Conservation (phyloP, 768 basidiomycete genomes). For the Hemileccinum impolitum region DNA sequence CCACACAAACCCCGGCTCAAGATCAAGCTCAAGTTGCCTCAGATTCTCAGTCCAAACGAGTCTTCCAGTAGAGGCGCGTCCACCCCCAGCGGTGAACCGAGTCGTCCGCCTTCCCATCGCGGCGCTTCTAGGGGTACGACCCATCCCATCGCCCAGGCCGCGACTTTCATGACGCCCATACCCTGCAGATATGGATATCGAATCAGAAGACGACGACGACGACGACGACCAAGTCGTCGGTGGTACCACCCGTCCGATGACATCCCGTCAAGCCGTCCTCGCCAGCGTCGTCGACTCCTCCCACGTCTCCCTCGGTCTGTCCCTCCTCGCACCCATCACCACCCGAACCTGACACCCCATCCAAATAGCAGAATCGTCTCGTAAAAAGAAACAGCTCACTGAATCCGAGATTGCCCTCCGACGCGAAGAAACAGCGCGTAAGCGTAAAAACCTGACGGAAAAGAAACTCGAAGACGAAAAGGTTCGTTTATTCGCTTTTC, state of each 20-base stretch:
- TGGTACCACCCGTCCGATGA: slow-evolving; percentile 40
- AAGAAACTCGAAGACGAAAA: slow-evolving; percentile 85
- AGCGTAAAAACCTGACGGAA: slow-evolving; percentile 75
- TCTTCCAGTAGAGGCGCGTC: slow-evolving; percentile 28
- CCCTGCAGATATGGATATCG: slow-evolving; percentile 35
- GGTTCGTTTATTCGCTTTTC: too few species aligned
- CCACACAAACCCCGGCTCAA: slow-evolving; percentile 47
- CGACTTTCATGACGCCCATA: too few species aligned
- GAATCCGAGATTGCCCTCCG: slow-evolving; percentile 71
- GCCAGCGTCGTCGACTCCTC: slow-evolving; percentile 65
- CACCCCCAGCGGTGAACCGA: slow-evolving; percentile 21
- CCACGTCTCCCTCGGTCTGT: slow-evolving; percentile 60
- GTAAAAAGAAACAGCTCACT: slow-evolving; percentile 64
- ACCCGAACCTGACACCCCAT: not conserved
- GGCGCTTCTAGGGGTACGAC: too few species aligned
- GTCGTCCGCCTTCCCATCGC: too few species aligned
- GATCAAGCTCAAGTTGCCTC: slow-evolving; percentile 59
- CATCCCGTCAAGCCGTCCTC: slow-evolving; percentile 65
- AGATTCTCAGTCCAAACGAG: slow-evolving; percentile 32
- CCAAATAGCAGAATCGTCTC: slow-evolving; percentile 13
- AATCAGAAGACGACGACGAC: slow-evolving; percentile 41
- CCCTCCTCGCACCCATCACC: not conserved
- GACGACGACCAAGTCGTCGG: slow-evolving; percentile 40
- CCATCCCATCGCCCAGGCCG: too few species aligned
- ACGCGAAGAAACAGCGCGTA: slow-evolving; percentile 78